These are phyloP conservation scores for Vishniacozyma victoriae DNA, from an alignment of 768 basidiomycete species.

Conservation along the genomic window DNA sequence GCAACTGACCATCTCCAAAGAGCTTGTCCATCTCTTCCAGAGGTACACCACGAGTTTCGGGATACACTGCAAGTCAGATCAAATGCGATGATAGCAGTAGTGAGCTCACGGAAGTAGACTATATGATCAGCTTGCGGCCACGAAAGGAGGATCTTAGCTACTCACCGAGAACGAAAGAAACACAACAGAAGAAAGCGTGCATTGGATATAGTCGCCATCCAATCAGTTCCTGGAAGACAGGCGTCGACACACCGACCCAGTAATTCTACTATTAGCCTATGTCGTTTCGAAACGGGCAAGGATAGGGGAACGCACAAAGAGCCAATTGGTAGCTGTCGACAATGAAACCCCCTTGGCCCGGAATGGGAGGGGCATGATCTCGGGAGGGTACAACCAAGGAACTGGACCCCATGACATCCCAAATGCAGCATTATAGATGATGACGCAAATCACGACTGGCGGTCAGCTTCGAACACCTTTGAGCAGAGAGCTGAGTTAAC, in stretches of 20 bases:
- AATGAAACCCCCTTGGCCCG: constrained; percentile 93
- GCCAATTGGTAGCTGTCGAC: constrained; percentile 79
- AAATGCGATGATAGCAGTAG: no score
- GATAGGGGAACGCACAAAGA: constrained; percentile 24
- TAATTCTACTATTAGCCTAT: constrained; percentile 59
- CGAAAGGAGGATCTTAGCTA: neutral
- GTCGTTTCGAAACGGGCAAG: constrained; percentile 14
- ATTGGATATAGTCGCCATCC: constrained; percentile 89
- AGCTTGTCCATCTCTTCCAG: constrained; percentile 43
- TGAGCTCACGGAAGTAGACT: constrained; percentile 33
- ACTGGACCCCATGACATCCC: constrained; percentile 80
- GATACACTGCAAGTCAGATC: constrained; percentile 28
- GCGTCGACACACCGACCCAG: constrained; percentile 80
- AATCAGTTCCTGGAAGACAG: constrained; percentile 77
- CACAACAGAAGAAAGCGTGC: constrained; percentile 87
- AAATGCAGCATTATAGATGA: constrained; percentile 89
- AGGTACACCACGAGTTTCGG: constrained; percentile 43
- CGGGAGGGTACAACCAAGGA: constrained; percentile 58
- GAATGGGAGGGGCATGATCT: constrained; percentile 82
- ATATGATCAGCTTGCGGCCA: neutral
- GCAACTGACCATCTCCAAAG: constrained; percentile 38
- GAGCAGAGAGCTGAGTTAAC: neutral
- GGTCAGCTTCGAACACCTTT: constrained; percentile 31
- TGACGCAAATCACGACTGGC: constrained; percentile 80
- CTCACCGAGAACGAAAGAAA: constrained; percentile 73